phyloP scores from a whole-genome alignment of 2,329 filamentous ascomycete genomes.

The Stachybotrys chartarum region DNA sequence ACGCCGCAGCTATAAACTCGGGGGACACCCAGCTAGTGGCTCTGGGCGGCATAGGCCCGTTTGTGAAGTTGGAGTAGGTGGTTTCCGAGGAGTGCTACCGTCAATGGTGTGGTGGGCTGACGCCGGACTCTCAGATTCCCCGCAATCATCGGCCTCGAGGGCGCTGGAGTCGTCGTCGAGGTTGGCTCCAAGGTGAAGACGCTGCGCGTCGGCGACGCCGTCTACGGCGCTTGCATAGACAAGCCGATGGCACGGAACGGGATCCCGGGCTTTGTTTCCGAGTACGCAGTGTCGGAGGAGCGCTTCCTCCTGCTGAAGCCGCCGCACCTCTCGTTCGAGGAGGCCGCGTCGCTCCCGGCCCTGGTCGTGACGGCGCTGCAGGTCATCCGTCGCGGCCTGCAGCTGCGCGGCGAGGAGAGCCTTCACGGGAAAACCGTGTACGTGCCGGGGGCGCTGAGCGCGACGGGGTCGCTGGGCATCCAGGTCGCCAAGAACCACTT shows the following conservation, averaged over 20 bases:
- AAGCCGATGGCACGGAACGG: conserved; percentile 26
- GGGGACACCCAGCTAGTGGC: conserved; percentile 24
- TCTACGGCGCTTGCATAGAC: conserved; percentile 28
- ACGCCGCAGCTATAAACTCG: conserved; percentile 26
- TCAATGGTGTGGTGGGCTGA: not conserved
- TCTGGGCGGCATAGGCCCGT: conserved; percentile 14
- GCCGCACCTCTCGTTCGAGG: conserved; percentile 21
- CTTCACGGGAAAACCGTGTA: conserved; percentile 45
- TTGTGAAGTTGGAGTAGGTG: conserved; percentile 20
- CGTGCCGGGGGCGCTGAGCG: conserved; percentile 42
- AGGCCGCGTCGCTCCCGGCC: conserved; percentile 27
- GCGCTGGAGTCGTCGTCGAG: conserved; percentile 23
- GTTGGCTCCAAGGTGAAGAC: conserved; percentile 17
- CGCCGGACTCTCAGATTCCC: conserved; percentile 10
- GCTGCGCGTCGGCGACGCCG: conserved; percentile 25
- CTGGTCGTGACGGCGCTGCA: conserved; percentile 37
- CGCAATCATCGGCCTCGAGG: conserved; percentile 18
- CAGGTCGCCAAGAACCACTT: conserved; percentile 46
- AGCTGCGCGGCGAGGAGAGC: conserved; percentile 23
- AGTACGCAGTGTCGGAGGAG: conserved; percentile 31
- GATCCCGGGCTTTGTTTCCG: conserved; percentile 26
- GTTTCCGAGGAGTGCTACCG: not conserved
- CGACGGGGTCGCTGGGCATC: conserved; percentile 35
- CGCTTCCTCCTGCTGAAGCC: conserved; percentile 26
- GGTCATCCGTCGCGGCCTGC: conserved; percentile 29